Base-by-base conservation (phyloP, 2,329 filamentous ascomycete species). In the Colletotrichum viniferum region DNA sequence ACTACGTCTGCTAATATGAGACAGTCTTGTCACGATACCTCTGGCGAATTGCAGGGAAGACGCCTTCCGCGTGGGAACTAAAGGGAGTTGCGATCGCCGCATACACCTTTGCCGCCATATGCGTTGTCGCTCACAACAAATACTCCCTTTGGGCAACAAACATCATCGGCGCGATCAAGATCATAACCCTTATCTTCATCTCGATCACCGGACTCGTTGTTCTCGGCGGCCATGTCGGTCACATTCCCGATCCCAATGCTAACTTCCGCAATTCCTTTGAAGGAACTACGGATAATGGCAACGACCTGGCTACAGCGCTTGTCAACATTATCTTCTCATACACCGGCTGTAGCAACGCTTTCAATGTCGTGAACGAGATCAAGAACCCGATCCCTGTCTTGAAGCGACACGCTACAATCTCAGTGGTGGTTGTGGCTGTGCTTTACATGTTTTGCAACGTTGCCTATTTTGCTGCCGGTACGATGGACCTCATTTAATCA, bases 71-170 rank as follows among this genome's bases (percentile, higher is more conserved):
- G 16, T 94, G 92, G 93, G 85, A 94, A 79, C 80, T 90, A 52
- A 94, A 94, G 79, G 93, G 92, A 1, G 89, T 94, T 4, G 93
- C 93, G 0, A 83, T 94, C 26, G 92, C 90, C 2, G 89, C 87
- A 0, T 94, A 94, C 78, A 92, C 90, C 0, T 79, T 92, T 0
- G 91, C 92, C 4, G 85, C 89, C 1, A 76, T 92, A 1, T 85
- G 91, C 71, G 84, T 87, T 74, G 78, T 90, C 5, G 87, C 88
- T 8, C 88, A 90, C 73, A 94, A 91, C 62, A 89, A 88, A 69
- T 90, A 87, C 77, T 92, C 90, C 0, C 87, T 92, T 5, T 87
- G 86, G 79, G 79, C 90, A 0, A 87, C 88, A 9, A 92, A 93
- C 77, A 81, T 85, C 5, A 87, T 94, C 48, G 91, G 91, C 0